These are phyloP conservation scores for Geranomyces michiganensis DNA, from an alignment of 192 early-diverging fungal genomes.

Conservation along the genomic window DNA sequence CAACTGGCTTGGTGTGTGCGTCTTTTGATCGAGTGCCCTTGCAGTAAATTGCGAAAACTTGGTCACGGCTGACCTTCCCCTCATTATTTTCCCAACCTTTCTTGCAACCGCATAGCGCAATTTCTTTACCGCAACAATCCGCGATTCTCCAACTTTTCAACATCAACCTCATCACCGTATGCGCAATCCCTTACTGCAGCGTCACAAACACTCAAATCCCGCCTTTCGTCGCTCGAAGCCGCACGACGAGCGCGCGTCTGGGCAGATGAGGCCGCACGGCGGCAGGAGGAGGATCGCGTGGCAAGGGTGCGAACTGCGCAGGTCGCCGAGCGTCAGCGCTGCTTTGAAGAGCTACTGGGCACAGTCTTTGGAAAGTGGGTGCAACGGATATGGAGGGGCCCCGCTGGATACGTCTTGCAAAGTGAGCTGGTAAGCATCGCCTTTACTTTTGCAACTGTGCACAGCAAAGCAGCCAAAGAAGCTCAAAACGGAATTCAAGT, in stretches of 20 bases:
- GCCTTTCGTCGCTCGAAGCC: conserved; percentile 50
- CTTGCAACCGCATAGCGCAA: conserved; percentile 48
- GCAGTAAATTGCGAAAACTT: not conserved
- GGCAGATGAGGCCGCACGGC: conserved; percentile 45
- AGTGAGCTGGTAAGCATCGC: conserved; percentile 48
- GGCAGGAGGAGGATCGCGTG: conserved; percentile 45
- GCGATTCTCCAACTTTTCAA: conserved; percentile 46
- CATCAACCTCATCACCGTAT: conserved; percentile 43
- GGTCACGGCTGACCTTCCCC: not conserved
- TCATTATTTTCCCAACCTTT: conserved; percentile 19
- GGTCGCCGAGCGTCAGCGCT: conserved; percentile 37
- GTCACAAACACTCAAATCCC: conserved; percentile 38
- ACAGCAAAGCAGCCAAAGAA: too few relatives aligned
- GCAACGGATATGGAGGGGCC: conserved; percentile 40
- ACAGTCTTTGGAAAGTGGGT: conserved; percentile 52
- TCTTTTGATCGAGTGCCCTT: too few relatives aligned
- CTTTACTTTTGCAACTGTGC: not conserved
- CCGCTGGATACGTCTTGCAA: conserved; percentile 38
- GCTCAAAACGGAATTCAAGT: too few relatives aligned
- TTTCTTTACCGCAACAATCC: conserved; percentile 62
- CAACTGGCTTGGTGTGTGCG: conserved; percentile 58
- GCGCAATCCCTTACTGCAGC: conserved; percentile 38
- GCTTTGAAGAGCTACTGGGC: conserved; percentile 45
- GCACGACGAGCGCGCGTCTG: conserved; percentile 37
- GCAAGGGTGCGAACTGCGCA: conserved; percentile 36